These are phyloP conservation scores for Agaricus blazei DNA, from an alignment of 768 basidiomycete species.

Conservation along the genomic window DNA sequence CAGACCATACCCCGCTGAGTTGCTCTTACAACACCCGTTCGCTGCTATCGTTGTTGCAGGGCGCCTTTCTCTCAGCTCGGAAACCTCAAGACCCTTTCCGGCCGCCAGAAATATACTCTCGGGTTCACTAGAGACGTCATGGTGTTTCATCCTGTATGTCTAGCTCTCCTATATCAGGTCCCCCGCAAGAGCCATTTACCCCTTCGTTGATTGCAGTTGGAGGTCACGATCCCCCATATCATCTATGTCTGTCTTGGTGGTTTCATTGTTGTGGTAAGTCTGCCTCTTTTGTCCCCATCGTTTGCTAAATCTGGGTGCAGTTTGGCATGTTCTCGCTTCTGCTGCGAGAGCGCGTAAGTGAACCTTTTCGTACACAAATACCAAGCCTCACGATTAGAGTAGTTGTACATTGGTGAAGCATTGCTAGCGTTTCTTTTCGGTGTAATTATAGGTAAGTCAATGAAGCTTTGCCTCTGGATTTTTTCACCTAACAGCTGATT, in stretches of 20 bases:
- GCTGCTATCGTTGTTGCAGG: not conserved
- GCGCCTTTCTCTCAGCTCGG: not conserved
- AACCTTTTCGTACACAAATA: not conserved
- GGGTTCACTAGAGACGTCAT: constrained; percentile 27
- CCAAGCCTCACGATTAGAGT: constrained; percentile 7
- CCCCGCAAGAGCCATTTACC: not conserved
- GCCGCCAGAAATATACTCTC: not conserved
- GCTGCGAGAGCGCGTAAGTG: constrained; percentile 76
- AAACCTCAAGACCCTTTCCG: not conserved
- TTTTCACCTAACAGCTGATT: not conserved
- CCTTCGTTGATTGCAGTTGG: constrained; percentile 36
- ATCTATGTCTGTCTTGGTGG: constrained; percentile 75
- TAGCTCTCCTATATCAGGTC: constrained; percentile 6
- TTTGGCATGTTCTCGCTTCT: constrained; percentile 96
- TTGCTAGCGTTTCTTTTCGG: constrained; percentile 94
- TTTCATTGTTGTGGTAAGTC: constrained; percentile 73
- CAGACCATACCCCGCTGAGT: constrained; percentile 13
- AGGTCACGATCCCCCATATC: constrained; percentile 67
- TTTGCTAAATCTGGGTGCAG: constrained; percentile 29
- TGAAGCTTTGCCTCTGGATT: not conserved
- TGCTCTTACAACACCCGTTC: constrained; percentile 10
- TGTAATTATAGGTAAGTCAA: constrained; percentile 71
- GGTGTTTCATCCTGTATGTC: constrained; percentile 46
- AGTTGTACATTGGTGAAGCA: constrained; percentile 95
- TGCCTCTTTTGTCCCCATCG: not conserved